Evolutionary conservation across 169 alveolate species (phyloP), one percentile per base, ranked within the genome.

Genomic region (Plasmodium reichenowi): DNA sequence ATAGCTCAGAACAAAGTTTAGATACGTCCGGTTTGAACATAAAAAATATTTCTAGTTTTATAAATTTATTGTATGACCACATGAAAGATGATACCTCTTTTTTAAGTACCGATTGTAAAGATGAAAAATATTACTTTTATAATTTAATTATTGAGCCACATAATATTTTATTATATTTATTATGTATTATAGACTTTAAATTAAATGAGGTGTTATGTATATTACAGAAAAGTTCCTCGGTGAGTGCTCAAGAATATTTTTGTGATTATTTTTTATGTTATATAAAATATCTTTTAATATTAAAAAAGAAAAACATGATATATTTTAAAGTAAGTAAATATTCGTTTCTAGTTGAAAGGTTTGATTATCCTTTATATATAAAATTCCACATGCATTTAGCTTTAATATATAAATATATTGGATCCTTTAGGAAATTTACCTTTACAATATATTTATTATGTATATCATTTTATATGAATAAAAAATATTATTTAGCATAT

Each of bases 341-440:
- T 56, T 86, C 92, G 0, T 48, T 43, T 64, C 15, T 71, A 3
- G 52, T 66, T 15, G 78, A 86, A 54, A 60, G 43, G 24, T 60
- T 70, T 38, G 50, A 60, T 12, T 43, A 70, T 22, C 17, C 38
- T 47, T 26, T 86, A 4, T 86, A 86, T 62, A 26, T 86, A 1
- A 47, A 43, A 59, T 86, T 22, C 13, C 48, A 86, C 20, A 12
- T 86, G n/a, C 76, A 86, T 15, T 26, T 86, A 4, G 54, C 87
- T 7, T 17, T 60, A 5, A 72, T 86, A 5, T 86, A 86, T 45
- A 62, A 58, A 47, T 60, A 86, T 29, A 17, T 86, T 22, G 92
- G 92, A 1, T 86, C 92, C 4, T 71, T 48, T 20, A 54, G 92
- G 1, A 86, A 86, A 54, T 71, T 86, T 48, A 15, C 92, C n/a